Evolutionary conservation across 805 yeast genomes (phyloP), one percentile per base, ranked within the genome.

Genomic region (Yamadazyma olivae): DNA sequence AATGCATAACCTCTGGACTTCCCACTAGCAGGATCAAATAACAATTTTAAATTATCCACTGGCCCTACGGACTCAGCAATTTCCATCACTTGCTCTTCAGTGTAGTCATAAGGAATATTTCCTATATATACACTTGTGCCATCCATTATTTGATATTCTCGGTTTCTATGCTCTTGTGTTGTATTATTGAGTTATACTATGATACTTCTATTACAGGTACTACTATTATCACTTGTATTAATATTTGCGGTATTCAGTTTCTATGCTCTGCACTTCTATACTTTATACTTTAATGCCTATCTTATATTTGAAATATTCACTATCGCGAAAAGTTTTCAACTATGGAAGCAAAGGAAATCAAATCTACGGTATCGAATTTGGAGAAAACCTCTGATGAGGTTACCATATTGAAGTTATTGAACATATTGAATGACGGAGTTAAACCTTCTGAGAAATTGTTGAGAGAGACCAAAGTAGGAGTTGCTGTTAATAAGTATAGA

Each of bases 381-480:
- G 96, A 89, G 44, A 83, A 83, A 63, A 64, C 74, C 21, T 75
- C 75, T 36, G 81, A 85, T 35, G 71, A 65, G 35, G 76, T 74
- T 27, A 74, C 83, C 3, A 75, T 85, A 18, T 53, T 83, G 37
- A 83, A 81, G 54, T 74, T 90, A 13, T 64, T 91, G 45, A 74
- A 69, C 28, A 68, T 74, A 17, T 65, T 91, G 42, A 79, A 83
- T 47, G 76, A 72, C 38, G 86, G 85, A 9, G 85, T 88, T 35
- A 68, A 70, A 48, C 96, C 98, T 7, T 81, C 95, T 1, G 98
- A 91, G 54, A 77, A 80, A 55, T 68, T 91, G 23, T 70, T 91
- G 34, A 75, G 97, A 51, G 95, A 91, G 53, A 93, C 99, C 6
- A 89, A 88, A 59, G 91, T 93, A n/a, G 99, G 99, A 45, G 91